phyloP scores from a whole-genome alignment of 441 rosid species.

The Jatropha podagrica region DNA sequence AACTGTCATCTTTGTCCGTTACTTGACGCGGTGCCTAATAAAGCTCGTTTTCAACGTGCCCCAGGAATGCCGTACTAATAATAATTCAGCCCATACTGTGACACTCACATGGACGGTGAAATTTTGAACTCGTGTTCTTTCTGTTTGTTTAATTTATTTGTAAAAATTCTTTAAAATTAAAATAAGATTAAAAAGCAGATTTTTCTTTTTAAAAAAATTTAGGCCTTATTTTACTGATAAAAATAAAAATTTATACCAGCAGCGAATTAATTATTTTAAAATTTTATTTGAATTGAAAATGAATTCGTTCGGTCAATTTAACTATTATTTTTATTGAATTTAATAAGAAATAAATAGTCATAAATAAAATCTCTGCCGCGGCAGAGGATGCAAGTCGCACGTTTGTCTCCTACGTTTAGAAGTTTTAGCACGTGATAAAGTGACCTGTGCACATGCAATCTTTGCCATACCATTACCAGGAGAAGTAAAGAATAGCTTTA shows the following conservation, averaged over 20 bases:
- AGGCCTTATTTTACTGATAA: too few species aligned
- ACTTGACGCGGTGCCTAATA: conserved; percentile 2
- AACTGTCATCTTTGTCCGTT: conserved; percentile 40
- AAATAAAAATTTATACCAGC: too few species aligned
- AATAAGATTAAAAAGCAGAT: too few species aligned
- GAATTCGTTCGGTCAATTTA: too few species aligned
- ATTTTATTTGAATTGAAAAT: too few species aligned
- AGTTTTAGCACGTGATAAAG: conserved; percentile 34
- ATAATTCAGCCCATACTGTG: background rate
- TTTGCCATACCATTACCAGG: background rate
- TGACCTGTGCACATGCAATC: conserved; percentile 26
- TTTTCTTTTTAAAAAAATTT: too few species aligned
- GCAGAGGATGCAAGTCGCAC: conserved; percentile 38
- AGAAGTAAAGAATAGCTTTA: background rate
- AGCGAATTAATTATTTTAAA: too few species aligned
- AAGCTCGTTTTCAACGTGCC: conserved; percentile 42
- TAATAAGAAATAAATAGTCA: background rate
- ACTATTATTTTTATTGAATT: too few species aligned
- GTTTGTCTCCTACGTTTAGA: conserved; percentile 29
- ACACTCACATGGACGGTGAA: conserved; percentile 21
- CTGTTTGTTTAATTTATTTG: background rate
- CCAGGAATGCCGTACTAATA: background rate
- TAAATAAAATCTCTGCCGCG: conserved; percentile 11
- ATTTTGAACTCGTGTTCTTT: background rate
- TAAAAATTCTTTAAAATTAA: too few species aligned